A percentile compares a stretch with the other conserved stretches of the same genome.
Conservation (phyloP, 345 rosid species). For the Brassica incana region DNA sequence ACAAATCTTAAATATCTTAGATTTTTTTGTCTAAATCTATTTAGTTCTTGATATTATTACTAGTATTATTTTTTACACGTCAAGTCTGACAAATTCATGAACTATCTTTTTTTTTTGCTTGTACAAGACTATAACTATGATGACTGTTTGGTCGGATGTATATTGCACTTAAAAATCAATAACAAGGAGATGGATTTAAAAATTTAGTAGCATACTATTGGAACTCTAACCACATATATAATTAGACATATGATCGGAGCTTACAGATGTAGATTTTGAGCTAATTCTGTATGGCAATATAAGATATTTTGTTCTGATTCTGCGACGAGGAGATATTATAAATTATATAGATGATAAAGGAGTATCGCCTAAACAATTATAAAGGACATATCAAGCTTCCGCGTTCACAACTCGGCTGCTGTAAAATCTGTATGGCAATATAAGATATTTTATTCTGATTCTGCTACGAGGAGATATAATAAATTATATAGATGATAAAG, state of each 20-base stretch:
- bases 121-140: background rate
- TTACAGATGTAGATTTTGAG: background rate
- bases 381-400: background rate
- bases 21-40: background rate
- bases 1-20: too few relatives aligned
- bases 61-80: background rate
- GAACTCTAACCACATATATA: background rate
- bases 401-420: constrained; percentile 21
- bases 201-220: background rate
- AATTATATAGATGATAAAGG: background rate
- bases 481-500: background rate
- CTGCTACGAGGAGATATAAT: background rate
- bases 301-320: constrained; percentile 6
- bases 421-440: background rate
- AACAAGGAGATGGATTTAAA: background rate
- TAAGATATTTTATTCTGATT: constrained; percentile 2
- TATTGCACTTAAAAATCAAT: background rate
- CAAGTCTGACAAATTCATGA: background rate
- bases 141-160: background rate
- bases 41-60: background rate
- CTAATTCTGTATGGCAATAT: background rate
- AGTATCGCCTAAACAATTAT: background rate
- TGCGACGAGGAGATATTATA: background rate
- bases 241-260: background rate
- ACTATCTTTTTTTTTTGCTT: background rate